These are phyloP conservation scores for Balakata baccata DNA, from an alignment of 345 rosid genomes.

Conservation along the genomic window DNA sequence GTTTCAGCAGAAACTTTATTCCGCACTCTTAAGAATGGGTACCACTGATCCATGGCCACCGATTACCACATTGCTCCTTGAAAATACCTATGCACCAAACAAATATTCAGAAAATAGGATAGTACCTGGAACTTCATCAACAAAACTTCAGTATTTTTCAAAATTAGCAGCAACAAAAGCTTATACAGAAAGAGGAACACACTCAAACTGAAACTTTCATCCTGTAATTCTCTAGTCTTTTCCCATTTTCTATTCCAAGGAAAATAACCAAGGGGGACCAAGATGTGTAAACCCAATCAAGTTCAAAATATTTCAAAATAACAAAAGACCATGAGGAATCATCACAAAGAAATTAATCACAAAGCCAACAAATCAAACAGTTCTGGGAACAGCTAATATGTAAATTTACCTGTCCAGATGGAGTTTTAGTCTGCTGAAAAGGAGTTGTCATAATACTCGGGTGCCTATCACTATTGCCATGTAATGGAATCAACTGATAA, in stretches of 20 bases:
- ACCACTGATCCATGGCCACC: conserved; percentile 58
- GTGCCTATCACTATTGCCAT: conserved; percentile 40
- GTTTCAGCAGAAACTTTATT: conserved; percentile 36
- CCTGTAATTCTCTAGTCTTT: background rate
- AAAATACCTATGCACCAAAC: conserved; percentile 33
- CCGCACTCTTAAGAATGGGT: conserved; percentile 60
- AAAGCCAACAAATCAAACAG: background rate
- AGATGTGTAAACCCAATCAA: background rate
- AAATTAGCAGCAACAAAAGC: conserved; percentile 2
- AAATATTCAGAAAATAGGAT: conserved; percentile 7
- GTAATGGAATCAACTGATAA: conserved; percentile 45
- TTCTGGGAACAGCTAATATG: background rate
- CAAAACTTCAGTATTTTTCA: background rate
- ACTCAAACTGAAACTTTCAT: background rate
- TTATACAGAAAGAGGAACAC: background rate
- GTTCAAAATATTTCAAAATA: background rate
- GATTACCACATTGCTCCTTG: conserved; percentile 40
- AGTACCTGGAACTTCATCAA: conserved; percentile 7
- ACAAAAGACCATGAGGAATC: background rate
- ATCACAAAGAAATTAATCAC: background rate
- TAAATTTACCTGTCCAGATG: conserved; percentile 54
- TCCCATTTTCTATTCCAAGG: background rate
- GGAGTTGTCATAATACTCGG: conserved; percentile 40
- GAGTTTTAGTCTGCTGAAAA: conserved; percentile 43
- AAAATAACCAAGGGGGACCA: background rate